Evolutionary conservation across 1,139 yeast genomes (phyloP).

Genomic region (Suhomyces coccinellae): DNA sequence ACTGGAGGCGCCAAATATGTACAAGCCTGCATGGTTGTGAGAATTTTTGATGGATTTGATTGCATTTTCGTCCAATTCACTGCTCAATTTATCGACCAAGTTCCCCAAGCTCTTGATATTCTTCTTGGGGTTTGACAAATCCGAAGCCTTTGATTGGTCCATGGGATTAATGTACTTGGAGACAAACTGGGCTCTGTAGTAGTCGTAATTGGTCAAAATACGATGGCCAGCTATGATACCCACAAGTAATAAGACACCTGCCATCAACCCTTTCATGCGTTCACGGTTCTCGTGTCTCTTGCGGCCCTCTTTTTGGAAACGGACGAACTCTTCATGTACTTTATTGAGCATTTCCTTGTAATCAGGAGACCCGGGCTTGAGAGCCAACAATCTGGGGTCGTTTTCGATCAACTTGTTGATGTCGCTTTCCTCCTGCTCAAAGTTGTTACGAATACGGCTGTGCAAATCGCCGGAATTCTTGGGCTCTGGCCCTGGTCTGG

Average conservation of each 20-base stretch:
- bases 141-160: slow-evolving; percentile 28
- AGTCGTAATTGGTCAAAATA: slow-evolving; percentile 43
- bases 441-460: slow-evolving; percentile 10
- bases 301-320: slow-evolving; percentile 24
- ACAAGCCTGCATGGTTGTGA: slow-evolving; percentile 33
- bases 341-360: slow-evolving; percentile 35
- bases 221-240: slow-evolving; percentile 41
- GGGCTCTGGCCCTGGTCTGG: slow-evolving; percentile 8
- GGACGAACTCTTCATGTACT: slow-evolving; percentile 31
- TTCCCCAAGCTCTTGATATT: slow-evolving; percentile 29
- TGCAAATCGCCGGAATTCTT: slow-evolving; percentile 14
- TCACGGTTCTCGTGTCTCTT: slow-evolving; percentile 32
- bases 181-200: slow-evolving; percentile 29
- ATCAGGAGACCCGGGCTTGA: slow-evolving; percentile 39
- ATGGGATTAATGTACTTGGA: slow-evolving; percentile 33
- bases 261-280: slow-evolving; percentile 35
- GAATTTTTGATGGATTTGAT: slow-evolving; percentile 28
- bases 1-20: slow-evolving; percentile 38
- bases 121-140: slow-evolving; percentile 30
- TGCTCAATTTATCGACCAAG: slow-evolving; percentile 26
- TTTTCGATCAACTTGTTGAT: slow-evolving; percentile 28
- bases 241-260: slow-evolving; percentile 34
- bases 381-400: slow-evolving; percentile 36
- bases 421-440: slow-evolving; percentile 20
- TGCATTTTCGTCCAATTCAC: slow-evolving; percentile 40